Conservation (phyloP, 169 alveolate genomes). For the Perkinsus olseni region DNA sequence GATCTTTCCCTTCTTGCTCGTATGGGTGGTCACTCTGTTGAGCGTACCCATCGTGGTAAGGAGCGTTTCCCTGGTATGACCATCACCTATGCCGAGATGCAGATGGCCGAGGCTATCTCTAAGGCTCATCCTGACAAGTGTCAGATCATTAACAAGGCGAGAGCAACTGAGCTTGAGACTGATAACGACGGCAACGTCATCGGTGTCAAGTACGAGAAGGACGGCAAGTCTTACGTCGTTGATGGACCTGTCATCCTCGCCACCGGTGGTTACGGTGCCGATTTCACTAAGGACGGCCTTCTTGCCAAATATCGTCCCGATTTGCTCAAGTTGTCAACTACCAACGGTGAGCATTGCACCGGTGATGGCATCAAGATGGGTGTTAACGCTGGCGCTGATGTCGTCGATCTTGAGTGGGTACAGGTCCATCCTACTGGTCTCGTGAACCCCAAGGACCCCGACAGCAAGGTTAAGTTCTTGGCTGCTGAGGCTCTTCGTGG, state of each 20-base stretch:
- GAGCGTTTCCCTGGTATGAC: background rate
- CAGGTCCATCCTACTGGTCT: conserved; percentile 42
- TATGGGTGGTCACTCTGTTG: conserved; percentile 11
- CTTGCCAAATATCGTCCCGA: no score
- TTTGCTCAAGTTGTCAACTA: conserved; percentile 25
- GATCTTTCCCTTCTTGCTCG: conserved; percentile 7
- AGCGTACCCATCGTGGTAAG: background rate
- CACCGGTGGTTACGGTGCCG: conserved; percentile 44
- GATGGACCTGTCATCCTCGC: conserved; percentile 36
- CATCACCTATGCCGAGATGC: conserved; percentile 22
- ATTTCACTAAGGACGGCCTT: conserved; percentile 21
- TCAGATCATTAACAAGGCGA: conserved; percentile 13
- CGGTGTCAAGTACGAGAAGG: no score
- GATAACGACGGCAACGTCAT: background rate
- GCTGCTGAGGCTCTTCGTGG: conserved; percentile 54
- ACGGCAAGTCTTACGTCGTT: conserved; percentile 17
- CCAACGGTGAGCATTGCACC: conserved; percentile 21
- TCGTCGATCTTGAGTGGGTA: conserved; percentile 35
- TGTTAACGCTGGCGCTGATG: conserved; percentile 35
- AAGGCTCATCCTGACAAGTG: background rate
- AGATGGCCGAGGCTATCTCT: conserved; percentile 8
- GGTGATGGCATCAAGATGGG: conserved; percentile 43
- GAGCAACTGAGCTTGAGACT: conserved; percentile 1
- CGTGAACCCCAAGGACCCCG: conserved; percentile 32
- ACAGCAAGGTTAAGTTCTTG: conserved; percentile 27